These are phyloP conservation scores for Penicillium manginii DNA, from an alignment of 495 filamentous ascomycete species.

Conservation along the genomic window DNA sequence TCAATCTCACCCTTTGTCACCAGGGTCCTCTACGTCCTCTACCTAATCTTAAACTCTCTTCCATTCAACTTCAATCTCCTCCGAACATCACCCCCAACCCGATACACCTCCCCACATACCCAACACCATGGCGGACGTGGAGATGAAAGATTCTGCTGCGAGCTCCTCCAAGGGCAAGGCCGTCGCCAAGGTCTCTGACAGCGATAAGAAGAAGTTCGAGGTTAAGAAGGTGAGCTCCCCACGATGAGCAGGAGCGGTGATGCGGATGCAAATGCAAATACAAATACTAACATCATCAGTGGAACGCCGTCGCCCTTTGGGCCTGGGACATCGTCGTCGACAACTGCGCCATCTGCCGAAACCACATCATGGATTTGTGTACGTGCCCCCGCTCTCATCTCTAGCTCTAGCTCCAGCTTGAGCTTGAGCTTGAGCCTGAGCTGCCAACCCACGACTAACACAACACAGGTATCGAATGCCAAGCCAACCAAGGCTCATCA, in stretches of 20 bases:
- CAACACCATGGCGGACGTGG: slow-evolving; percentile 85
- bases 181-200: slow-evolving; percentile 58
- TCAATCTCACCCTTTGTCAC: no score
- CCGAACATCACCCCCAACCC: neutral
- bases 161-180: slow-evolving; percentile 62
- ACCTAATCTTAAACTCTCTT: neutral
- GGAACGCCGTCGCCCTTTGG: slow-evolving; percentile 99
- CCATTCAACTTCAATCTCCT: neutral
- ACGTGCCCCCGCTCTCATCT: slow-evolving; percentile 30
- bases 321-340: slow-evolving; percentile 99
- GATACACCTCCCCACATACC: neutral
- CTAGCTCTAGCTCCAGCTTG: neutral
- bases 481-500: slow-evolving; percentile 98
- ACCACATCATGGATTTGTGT: slow-evolving; percentile 99
- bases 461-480: slow-evolving; percentile 93
- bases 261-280: no score
- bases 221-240: slow-evolving; percentile 84
- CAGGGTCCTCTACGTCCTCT: no score
- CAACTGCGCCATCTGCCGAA: slow-evolving; percentile 99
- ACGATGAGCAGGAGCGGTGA: neutral
- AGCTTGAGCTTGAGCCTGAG: neutral
- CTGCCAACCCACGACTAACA: neutral
- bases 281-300: slow-evolving; percentile 54
- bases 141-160: slow-evolving; percentile 83
- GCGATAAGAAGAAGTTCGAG: slow-evolving; percentile 91